Evolutionary conservation across 2,329 filamentous ascomycete genomes (phyloP), one percentile per base, ranked within the genome.

Genomic region (Zymoseptoria passerinii): DNA sequence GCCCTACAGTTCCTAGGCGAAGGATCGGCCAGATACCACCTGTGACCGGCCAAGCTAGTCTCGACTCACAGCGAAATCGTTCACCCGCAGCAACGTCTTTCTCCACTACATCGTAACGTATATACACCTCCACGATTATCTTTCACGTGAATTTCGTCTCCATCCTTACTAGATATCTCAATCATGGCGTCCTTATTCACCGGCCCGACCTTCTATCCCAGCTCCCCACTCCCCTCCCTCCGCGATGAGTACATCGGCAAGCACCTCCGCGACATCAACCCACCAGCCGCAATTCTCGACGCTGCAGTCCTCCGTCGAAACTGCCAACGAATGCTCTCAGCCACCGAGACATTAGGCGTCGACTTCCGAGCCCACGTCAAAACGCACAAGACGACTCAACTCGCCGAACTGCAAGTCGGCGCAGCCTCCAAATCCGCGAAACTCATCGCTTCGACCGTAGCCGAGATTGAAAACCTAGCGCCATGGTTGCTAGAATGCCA

Each of bases 291-390:
- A 2, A 77, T 92, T 48, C 74, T 92, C 13, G 88, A 92, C 70
- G 71, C 84, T 9, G 83, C 83, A 3, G 84, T 86, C 49, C 75
- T 90, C 23, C 77, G 81, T 56, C 75, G 79, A 53, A 90, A 92
- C 68, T 92, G 89, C 72, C 73, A 77, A 60, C 77, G 82, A 40
- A 92, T 94, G 87, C 80, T 90, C 6, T 76, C 83, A 10, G 82
- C 87, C 0, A 80, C 81, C 13, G 71, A 79, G 48, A 74, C 75
- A 53, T 73, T 92, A 13, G 77, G 79, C 0, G 77, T 92, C 23
- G 80, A 79, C 6, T 92, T 90, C 76, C 78, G 89, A 59, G 85
- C 87, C 1, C 89, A 94, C 71, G 83, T 92, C 60, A 94, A 94
- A 74, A 91, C 88, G 20, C 89, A 94, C 72, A 94, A 88, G 85